Conservation (phyloP, 345 rosid genomes). For the Ricinus communis region DNA sequence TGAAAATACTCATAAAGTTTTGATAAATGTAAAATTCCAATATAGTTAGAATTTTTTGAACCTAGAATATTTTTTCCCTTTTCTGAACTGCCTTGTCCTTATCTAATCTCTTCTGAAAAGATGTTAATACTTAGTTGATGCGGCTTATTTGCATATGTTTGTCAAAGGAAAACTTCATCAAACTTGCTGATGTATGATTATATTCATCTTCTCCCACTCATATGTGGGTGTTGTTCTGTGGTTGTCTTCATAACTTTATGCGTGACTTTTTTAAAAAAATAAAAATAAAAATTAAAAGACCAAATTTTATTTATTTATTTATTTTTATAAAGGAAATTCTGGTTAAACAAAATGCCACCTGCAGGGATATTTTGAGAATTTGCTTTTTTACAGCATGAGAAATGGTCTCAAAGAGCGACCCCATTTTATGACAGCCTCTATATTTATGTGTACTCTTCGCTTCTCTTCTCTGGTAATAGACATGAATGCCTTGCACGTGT, state of each 20-base stretch:
- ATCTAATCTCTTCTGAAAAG: background rate
- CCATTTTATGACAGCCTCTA: no score
- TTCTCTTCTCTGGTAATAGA: background rate
- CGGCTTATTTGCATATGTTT: background rate
- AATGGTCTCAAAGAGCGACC: no score
- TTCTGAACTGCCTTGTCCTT: background rate
- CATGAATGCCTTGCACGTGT: background rate
- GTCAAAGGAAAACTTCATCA: background rate
- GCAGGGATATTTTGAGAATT: no score
- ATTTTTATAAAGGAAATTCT: no score
- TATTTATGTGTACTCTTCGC: no score
- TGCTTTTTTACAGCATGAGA: no score
- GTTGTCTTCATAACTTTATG: no score
- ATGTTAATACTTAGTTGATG: background rate
- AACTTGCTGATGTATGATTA: background rate
- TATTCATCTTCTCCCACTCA: background rate
- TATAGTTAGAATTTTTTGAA: background rate
- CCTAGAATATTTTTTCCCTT: background rate
- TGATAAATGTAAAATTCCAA: slow-evolving; percentile 7
- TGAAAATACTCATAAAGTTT: background rate
- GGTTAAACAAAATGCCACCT: no score
- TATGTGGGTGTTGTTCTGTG: no score
- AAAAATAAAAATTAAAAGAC: no score
- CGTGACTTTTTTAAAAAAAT: no score
- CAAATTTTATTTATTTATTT: no score